phyloP scores from a whole-genome alignment of 805 yeast species.

The Metschnikowia henanensis region DNA sequence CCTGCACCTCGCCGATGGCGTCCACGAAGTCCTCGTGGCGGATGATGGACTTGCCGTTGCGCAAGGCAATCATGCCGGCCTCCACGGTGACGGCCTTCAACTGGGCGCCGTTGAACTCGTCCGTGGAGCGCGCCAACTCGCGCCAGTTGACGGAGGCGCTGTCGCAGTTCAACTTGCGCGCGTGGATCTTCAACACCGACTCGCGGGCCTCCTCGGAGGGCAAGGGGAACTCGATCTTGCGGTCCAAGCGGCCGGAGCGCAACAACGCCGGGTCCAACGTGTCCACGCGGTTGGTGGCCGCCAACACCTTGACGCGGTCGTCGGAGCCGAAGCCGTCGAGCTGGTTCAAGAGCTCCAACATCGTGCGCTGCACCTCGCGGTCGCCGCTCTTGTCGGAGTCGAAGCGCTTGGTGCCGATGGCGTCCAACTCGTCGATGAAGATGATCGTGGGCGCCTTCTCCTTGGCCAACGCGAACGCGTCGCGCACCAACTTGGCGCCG shows the following conservation, averaged over 20 bases:
- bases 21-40: slow-evolving; percentile 98
- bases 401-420: slow-evolving; percentile 23
- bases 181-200: slow-evolving; percentile 93
- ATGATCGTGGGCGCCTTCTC: slow-evolving; percentile 24
- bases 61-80: slow-evolving; percentile 99
- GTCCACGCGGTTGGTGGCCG: slow-evolving; percentile 23
- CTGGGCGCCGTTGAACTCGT: slow-evolving; percentile 99
- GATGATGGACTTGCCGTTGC: slow-evolving; percentile 89
- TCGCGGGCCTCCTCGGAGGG: slow-evolving; percentile 98
- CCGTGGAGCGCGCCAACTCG: slow-evolving; percentile 96
- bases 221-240: slow-evolving; percentile 77
- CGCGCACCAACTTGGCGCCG: slow-evolving; percentile 24
- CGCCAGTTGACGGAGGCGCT: slow-evolving; percentile 90
- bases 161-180: slow-evolving; percentile 94
- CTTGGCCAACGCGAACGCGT: slow-evolving; percentile 23
- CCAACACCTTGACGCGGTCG: slow-evolving; percentile 45
- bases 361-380: slow-evolving; percentile 24
- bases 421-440: slow-evolving; percentile 24
- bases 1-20: slow-evolving; percentile 97
- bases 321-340: slow-evolving; percentile 23
- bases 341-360: slow-evolving; percentile 25
- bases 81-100: slow-evolving; percentile 98
- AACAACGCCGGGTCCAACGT: slow-evolving; percentile 24
- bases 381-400: slow-evolving; percentile 23
- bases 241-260: slow-evolving; percentile 24